Evolutionary conservation across 805 yeast species (phyloP).

Genomic region (Schwanniomyces yamadae): DNA sequence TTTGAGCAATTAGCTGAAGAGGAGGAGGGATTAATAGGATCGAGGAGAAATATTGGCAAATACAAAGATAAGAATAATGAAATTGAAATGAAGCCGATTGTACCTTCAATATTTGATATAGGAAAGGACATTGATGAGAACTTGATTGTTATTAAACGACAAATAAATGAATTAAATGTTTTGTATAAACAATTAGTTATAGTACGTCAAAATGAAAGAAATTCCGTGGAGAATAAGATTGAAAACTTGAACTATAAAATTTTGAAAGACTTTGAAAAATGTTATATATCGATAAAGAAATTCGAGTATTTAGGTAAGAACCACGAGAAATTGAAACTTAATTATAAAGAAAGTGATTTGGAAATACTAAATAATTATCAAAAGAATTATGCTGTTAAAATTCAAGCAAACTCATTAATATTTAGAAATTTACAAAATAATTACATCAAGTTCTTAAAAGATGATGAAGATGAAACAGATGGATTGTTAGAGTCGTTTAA

Average conservation of each 20-base stretch:
- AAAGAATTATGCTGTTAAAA: constrained; percentile 78
- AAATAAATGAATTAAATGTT: constrained; percentile 60
- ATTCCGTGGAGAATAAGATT: constrained; percentile 70
- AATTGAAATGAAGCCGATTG: constrained; percentile 63
- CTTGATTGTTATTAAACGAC: constrained; percentile 49
- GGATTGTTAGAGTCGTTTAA: constrained; percentile 10
- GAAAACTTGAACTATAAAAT: constrained; percentile 74
- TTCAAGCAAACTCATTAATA: constrained; percentile 73
- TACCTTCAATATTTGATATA: constrained; percentile 77
- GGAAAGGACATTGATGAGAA: constrained; percentile 68
- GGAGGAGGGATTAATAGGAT: constrained; percentile 57
- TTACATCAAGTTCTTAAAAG: constrained; percentile 78
- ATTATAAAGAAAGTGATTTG: constrained; percentile 47
- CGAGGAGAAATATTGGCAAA: constrained; percentile 26
- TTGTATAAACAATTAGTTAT: constrained; percentile 79
- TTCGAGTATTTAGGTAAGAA: constrained; percentile 46
- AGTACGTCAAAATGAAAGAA: constrained; percentile 84
- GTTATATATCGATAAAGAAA: constrained; percentile 73
- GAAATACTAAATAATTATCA: constrained; percentile 76
- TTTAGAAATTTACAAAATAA: constrained; percentile 88
- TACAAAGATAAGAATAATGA: constrained; percentile 24
- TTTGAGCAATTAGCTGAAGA: constrained; percentile 48
- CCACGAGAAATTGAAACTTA: constrained; percentile 41
- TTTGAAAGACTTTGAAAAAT: constrained; percentile 72
- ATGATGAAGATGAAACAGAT: constrained; percentile 65